phyloP scores from a whole-genome alignment of 805 yeast genomes.

The Tetrapisispora pingtungensis region DNA sequence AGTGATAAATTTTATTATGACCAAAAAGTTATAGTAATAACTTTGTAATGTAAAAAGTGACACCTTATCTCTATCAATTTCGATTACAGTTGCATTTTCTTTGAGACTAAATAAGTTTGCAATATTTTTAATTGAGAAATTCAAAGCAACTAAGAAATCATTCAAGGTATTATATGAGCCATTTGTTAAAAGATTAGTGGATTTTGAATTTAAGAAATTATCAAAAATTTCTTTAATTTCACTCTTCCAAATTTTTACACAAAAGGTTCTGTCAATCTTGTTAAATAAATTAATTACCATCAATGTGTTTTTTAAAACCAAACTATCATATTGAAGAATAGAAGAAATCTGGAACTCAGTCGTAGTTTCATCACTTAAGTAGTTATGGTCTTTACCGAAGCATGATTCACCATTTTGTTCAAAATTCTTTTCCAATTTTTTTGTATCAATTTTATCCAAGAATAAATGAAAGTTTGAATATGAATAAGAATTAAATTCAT shows the following conservation, averaged over 20 bases:
- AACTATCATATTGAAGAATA: conserved; percentile 15
- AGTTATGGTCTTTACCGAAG: no score
- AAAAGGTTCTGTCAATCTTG: conserved; percentile 15
- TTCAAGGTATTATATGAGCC: conserved; percentile 23
- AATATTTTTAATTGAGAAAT: conserved; percentile 27
- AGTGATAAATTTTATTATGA: conserved; percentile 22
- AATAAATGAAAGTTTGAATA: conserved; percentile 20
- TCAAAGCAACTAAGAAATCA: conserved; percentile 25
- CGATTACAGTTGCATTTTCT: conserved; percentile 9
- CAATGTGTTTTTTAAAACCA: conserved; percentile 21
- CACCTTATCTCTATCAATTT: conserved; percentile 13
- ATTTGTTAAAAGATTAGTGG: conserved; percentile 17
- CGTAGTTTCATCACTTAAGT: neutral
- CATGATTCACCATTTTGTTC: neutral
- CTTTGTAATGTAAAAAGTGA: conserved; percentile 26
- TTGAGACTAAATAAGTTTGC: conserved; percentile 14
- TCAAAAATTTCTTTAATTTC: conserved; percentile 15
- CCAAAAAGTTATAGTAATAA: conserved; percentile 23
- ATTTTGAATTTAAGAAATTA: conserved; percentile 16
- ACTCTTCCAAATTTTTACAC: conserved; percentile 20
- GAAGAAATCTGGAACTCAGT: neutral
- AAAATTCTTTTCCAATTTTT: conserved; percentile 20
- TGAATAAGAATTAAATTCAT: conserved; percentile 19
- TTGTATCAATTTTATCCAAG: conserved; percentile 22
- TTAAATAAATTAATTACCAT: conserved; percentile 24